Conservation (phyloP, 2,329 filamentous ascomycete species). For the Cordyceps tenuipes region DNA sequence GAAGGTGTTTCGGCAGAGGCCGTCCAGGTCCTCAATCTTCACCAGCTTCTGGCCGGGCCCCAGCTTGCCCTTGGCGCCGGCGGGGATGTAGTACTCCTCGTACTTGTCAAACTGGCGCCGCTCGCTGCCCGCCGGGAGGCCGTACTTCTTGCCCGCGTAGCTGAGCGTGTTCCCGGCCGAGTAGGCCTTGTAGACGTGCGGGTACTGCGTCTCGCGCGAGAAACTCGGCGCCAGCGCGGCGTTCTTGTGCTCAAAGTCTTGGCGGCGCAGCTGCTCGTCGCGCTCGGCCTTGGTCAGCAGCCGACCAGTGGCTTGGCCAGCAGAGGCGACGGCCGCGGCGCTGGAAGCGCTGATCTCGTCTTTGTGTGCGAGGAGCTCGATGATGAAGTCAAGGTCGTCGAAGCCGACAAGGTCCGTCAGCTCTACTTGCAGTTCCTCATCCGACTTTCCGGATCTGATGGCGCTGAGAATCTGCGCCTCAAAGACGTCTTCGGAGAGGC, state of each 20-base stretch:
- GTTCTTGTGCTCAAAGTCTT: slow-evolving; percentile 78
- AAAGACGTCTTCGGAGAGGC: slow-evolving; percentile 61
- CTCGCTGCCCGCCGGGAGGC: slow-evolving; percentile 66
- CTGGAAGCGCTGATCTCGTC: slow-evolving; percentile 52
- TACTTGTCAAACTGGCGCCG: slow-evolving; percentile 67
- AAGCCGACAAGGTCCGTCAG: slow-evolving; percentile 88
- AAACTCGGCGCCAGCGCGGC: slow-evolving; percentile 62
- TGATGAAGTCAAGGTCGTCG: slow-evolving; percentile 86
- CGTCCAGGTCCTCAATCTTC: slow-evolving; percentile 74
- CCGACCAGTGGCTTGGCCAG: slow-evolving; percentile 33
- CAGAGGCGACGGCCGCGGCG: slow-evolving; percentile 22
- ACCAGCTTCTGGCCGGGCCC: slow-evolving; percentile 67
- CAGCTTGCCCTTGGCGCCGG: slow-evolving; percentile 67
- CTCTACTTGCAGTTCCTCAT: slow-evolving; percentile 85
- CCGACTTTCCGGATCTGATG: slow-evolving; percentile 56
- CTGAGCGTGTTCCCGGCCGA: slow-evolving; percentile 81
- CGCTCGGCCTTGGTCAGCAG: slow-evolving; percentile 70
- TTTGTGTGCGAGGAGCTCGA: slow-evolving; percentile 76
- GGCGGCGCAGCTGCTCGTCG: slow-evolving; percentile 65
- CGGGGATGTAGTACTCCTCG: slow-evolving; percentile 83
- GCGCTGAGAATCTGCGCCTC: slow-evolving; percentile 69
- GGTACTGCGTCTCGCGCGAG: slow-evolving; percentile 69
- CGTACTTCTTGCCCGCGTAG: slow-evolving; percentile 71
- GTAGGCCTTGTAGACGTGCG: slow-evolving; percentile 84
- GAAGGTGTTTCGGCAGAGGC: slow-evolving; percentile 84